Conservation (phyloP, 2,329 filamentous ascomycete genomes). For the Sclerotiophoma versabilis region DNA sequence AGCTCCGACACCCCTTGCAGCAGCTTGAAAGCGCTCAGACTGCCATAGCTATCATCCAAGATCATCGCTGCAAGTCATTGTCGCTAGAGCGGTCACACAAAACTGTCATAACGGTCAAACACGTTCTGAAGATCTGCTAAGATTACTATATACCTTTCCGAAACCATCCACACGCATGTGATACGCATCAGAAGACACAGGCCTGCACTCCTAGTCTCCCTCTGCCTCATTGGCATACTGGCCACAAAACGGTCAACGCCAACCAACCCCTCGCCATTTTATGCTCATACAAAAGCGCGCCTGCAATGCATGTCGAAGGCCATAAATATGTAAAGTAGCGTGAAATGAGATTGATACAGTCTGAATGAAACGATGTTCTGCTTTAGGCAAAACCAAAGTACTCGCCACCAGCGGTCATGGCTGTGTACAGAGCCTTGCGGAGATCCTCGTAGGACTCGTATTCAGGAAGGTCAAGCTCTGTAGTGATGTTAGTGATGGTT, state of each 20-base stretch:
- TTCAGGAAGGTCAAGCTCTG: slow-evolving; percentile 96
- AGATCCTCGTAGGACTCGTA: slow-evolving; percentile 96
- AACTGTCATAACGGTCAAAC: not conserved
- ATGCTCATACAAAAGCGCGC: slow-evolving; percentile 36
- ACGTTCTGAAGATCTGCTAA: slow-evolving; percentile 1
- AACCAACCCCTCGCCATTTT: slow-evolving; percentile 16
- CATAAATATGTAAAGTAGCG: slow-evolving; percentile 23
- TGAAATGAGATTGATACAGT: slow-evolving; percentile 9
- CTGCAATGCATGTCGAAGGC: slow-evolving; percentile 41
- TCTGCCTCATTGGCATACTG: slow-evolving; percentile 8
- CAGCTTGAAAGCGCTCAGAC: too few relatives aligned
- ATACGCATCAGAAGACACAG: slow-evolving; percentile 14
- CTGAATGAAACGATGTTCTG: not conserved
- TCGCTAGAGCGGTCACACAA: not conserved
- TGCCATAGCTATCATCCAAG: too few relatives aligned
- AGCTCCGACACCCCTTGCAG: too few relatives aligned
- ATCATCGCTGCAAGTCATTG: not conserved
- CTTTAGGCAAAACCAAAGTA: slow-evolving; percentile 94
- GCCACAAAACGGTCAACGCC: slow-evolving; percentile 7
- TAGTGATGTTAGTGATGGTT: slow-evolving; percentile 46
- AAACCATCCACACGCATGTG: not conserved
- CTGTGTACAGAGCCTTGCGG: slow-evolving; percentile 86
- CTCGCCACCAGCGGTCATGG: slow-evolving; percentile 96
- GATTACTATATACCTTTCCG: slow-evolving; percentile 1
- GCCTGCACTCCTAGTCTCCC: slow-evolving; percentile 43